Evolutionary conservation across 176 grass and related monocot genomes (phyloP).

Genomic region (Bromus sterilis): DNA sequence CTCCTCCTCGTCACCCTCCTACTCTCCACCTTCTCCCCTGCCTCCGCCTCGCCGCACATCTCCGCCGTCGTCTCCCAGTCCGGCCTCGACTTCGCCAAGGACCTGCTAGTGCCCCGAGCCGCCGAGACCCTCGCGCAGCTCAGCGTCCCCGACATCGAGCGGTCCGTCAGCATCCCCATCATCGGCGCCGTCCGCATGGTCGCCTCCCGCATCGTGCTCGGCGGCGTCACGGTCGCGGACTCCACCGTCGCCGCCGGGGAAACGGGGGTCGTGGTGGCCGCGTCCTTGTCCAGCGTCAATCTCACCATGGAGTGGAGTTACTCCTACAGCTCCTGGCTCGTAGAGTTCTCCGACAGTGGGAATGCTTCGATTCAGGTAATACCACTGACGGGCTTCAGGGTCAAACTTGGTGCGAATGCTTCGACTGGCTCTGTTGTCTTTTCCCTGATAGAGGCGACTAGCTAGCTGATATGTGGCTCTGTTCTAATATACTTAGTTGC

Average conservation of each 20-base stretch:
- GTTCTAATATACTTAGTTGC: background rate
- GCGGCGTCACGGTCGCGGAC: slow-evolving; percentile 27
- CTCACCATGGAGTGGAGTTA: slow-evolving; percentile 79
- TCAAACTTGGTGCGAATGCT: too few relatives aligned
- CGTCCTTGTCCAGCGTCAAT: slow-evolving; percentile 55
- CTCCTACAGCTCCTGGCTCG: slow-evolving; percentile 57
- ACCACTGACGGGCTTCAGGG: background rate
- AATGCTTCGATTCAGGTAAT: background rate
- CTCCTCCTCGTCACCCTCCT: slow-evolving; percentile 13
- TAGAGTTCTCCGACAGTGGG: slow-evolving; percentile 65
- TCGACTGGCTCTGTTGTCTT: too few relatives aligned
- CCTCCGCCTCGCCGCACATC: slow-evolving; percentile 38
- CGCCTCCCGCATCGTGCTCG: slow-evolving; percentile 49
- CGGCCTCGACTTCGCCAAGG: slow-evolving; percentile 79
- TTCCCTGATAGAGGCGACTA: background rate
- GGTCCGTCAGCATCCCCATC: slow-evolving; percentile 48
- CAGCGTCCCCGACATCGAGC: slow-evolving; percentile 65
- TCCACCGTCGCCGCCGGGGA: slow-evolving; percentile 53
- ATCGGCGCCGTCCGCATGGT: slow-evolving; percentile 53
- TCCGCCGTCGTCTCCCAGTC: slow-evolving; percentile 66
- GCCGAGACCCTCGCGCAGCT: slow-evolving; percentile 42
- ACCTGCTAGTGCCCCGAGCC: slow-evolving; percentile 59
- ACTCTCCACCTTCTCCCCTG: slow-evolving; percentile 5
- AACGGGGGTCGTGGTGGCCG: slow-evolving; percentile 63
- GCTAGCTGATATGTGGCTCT: background rate